Conservation (phyloP, 2,329 filamentous ascomycete genomes). For the Sclerotinia nivalis region DNA sequence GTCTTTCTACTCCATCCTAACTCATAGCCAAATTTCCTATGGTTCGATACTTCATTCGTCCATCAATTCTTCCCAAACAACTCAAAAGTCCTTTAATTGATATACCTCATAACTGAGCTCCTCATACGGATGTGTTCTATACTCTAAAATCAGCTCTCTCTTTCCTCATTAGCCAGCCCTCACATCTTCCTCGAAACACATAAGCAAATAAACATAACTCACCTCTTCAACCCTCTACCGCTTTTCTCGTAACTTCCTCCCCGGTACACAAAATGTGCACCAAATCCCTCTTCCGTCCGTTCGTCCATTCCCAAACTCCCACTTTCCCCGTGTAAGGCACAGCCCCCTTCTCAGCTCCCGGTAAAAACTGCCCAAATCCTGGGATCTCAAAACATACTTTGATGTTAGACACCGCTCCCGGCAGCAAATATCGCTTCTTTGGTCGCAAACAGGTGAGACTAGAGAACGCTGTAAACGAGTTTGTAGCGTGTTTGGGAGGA, state of each 20-base stretch:
- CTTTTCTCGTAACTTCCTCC: conserved; percentile 54
- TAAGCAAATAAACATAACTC: conserved; percentile 37
- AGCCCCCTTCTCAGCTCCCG: conserved; percentile 54
- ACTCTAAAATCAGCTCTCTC: not conserved
- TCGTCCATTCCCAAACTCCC: conserved; percentile 59
- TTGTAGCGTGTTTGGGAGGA: conserved; percentile 36
- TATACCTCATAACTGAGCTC: conserved; percentile 41
- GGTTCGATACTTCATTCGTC: conserved; percentile 43
- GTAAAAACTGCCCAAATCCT: conserved; percentile 66
- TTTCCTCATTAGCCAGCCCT: not conserved
- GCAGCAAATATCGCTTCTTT: conserved; percentile 58
- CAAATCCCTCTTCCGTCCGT: conserved; percentile 56
- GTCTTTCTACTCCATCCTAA: conserved; percentile 29
- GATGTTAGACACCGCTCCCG: conserved; percentile 56
- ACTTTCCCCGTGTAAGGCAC: conserved; percentile 62
- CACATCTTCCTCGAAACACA: not conserved
- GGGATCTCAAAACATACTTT: conserved; percentile 52
- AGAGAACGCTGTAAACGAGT: conserved; percentile 54
- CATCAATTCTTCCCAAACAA: conserved; percentile 44
- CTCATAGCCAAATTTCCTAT: conserved; percentile 45
- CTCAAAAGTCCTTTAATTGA: not conserved
- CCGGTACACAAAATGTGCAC: conserved; percentile 65
- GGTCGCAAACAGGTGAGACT: conserved; percentile 47
- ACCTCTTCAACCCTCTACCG: conserved; percentile 65
- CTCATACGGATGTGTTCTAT: conserved; percentile 51